Evolutionary conservation across 768 basidiomycete genomes (phyloP).

Genomic region (Mycena maculata): DNA sequence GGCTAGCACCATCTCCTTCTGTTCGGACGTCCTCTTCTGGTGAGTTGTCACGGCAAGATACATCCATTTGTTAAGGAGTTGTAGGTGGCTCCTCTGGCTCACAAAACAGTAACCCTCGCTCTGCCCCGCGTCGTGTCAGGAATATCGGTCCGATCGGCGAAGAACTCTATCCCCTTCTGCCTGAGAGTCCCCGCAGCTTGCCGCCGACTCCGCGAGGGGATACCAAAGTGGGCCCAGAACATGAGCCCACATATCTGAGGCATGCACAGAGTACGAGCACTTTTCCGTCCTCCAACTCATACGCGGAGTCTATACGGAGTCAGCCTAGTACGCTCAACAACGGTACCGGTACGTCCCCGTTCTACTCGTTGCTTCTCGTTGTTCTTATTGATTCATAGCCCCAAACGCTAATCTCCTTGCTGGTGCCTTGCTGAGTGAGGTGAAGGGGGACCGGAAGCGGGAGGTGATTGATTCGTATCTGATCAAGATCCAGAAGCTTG

Average conservation of each 20-base stretch:
- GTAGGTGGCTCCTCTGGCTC: constrained; percentile 30
- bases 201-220: constrained; percentile 16
- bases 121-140: constrained; percentile 5
- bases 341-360: constrained; percentile 7
- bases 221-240: background rate
- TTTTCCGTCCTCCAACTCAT: constrained; percentile 19
- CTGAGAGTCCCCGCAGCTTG: background rate
- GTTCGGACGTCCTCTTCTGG: constrained; percentile 35
- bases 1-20: constrained; percentile 28
- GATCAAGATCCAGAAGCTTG: constrained; percentile 35
- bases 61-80: background rate
- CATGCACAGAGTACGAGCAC: constrained; percentile 18
- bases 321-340: constrained; percentile 23
- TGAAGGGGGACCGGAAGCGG: constrained; percentile 37
- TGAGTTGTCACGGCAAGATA: background rate
- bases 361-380: background rate
- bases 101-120: constrained; percentile 17
- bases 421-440: constrained; percentile 40
- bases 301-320: constrained; percentile 30
- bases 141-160: constrained; percentile 28
- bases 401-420: constrained; percentile 40
- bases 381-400: constrained; percentile 2
- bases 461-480: constrained; percentile 39
- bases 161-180: constrained; percentile 2
- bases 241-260: constrained; percentile 1